Conservation (phyloP, 345 rosid species). For the Linum tenue region DNA sequence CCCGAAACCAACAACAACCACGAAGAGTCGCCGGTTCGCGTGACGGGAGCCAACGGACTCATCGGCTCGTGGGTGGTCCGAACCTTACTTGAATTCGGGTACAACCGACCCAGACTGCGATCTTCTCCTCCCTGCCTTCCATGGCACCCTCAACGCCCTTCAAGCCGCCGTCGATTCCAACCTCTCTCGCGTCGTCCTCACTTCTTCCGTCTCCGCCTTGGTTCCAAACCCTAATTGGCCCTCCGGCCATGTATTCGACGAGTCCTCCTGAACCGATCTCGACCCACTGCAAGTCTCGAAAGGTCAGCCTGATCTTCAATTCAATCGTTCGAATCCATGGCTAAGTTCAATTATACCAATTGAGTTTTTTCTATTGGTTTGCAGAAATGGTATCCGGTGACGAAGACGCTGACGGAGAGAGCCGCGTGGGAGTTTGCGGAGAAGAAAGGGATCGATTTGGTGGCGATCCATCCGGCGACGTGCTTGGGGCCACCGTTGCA, state of each 20-base stretch:
- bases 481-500: conserved; percentile 71
- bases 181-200: conserved; percentile 67
- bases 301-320: conserved; percentile 20
- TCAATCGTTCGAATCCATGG: neutral
- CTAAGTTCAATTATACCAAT: neutral
- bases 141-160: conserved; percentile 65
- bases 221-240: conserved; percentile 75
- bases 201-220: conserved; percentile 70
- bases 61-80: conserved; percentile 68
- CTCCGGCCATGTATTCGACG: conserved; percentile 35
- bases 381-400: conserved; percentile 75
- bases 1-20: neutral
- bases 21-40: conserved; percentile 41
- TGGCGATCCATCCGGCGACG: conserved; percentile 61
- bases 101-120: conserved; percentile 57
- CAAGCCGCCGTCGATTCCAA: conserved; percentile 44
- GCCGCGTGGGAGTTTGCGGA: conserved; percentile 63
- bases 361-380: neutral
- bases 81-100: conserved; percentile 43
- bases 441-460: conserved; percentile 53
- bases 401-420: conserved; percentile 79
- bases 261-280: conserved; percentile 76
- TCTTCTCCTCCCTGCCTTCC: conserved; percentile 62
- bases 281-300: conserved; percentile 51
- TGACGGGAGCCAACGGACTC: conserved; percentile 82